Conservation (phyloP, 441 rosid species). For the Cnidoscolus chayamansa region DNA sequence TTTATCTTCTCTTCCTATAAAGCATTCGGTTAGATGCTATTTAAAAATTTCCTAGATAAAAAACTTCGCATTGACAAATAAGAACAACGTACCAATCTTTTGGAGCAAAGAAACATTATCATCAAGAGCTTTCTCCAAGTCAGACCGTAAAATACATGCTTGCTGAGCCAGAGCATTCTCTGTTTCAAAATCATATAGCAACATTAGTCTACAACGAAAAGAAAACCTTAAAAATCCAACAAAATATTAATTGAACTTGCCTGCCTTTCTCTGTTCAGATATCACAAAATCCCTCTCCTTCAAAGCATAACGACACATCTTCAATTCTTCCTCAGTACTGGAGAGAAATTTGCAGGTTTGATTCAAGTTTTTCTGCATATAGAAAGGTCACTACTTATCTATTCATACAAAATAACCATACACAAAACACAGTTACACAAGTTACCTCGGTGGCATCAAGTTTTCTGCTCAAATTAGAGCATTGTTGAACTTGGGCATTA, state of each 20-base stretch:
- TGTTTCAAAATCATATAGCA: constrained; percentile 37
- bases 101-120: constrained; percentile 75
- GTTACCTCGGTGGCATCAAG: constrained; percentile 76
- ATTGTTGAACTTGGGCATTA: constrained; percentile 59
- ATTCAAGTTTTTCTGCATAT: constrained; percentile 60
- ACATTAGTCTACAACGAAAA: too few species aligned
- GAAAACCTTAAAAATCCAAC: not conserved
- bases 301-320: constrained; percentile 64
- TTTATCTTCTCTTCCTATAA: constrained; percentile 83
- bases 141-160: constrained; percentile 72
- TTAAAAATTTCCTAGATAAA: not conserved
- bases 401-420: constrained; percentile 3
- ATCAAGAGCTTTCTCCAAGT: constrained; percentile 76
- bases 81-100: constrained; percentile 67
- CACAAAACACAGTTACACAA: constrained; percentile 3
- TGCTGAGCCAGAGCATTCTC: constrained; percentile 82
- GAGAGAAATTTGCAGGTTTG: constrained; percentile 60
- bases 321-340: constrained; percentile 66
- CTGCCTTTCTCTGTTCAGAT: constrained; percentile 88
- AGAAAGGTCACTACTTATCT: constrained; percentile 13
- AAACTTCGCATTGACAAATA: constrained; percentile 3
- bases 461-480: constrained; percentile 63
- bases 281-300: constrained; percentile 86
- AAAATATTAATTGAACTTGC: constrained; percentile 32
- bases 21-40: constrained; percentile 11